A percentile compares a stretch with the other conserved stretches of the same genome.
phyloP scores from a whole-genome alignment of 2,329 filamentous ascomycete species.

The Cadophora malorum region DNA sequence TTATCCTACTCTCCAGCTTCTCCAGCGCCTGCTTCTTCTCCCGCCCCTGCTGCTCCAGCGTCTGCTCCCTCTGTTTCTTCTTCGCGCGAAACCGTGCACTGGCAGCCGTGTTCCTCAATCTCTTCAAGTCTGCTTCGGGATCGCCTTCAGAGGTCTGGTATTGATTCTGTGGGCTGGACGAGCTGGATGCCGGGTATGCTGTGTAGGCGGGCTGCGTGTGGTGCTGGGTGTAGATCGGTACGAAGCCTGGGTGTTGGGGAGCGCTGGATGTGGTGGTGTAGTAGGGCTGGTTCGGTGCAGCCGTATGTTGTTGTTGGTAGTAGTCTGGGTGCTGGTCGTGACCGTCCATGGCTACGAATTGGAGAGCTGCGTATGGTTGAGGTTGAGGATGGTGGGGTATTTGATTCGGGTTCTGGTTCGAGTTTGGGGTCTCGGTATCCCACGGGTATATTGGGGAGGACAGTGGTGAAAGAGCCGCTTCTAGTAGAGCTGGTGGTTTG shows the following conservation, averaged over 20 bases:
- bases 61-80: conserved; percentile 92
- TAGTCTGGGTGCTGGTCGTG: conserved; percentile 18
- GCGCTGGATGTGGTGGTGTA: conserved; percentile 4
- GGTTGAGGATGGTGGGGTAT: background rate
- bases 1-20: conserved; percentile 72
- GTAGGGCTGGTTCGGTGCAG: conserved; percentile 3
- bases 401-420: background rate
- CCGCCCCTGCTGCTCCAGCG: conserved; percentile 78
- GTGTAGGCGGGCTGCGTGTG: background rate
- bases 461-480: background rate
- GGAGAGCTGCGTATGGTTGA: background rate
- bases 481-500: conserved; percentile 1
- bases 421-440: background rate
- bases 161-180: background rate
- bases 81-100: conserved; percentile 89
- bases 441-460: conserved; percentile 5
- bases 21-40: conserved; percentile 81
- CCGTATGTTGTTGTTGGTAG: background rate
- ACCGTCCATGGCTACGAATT: conserved; percentile 14
- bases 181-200: background rate
- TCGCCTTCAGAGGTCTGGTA: background rate
- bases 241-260: background rate
- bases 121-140: conserved; percentile 56
- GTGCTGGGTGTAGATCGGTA: conserved; percentile 7
- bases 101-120: conserved; percentile 85